Conservation (phyloP, 495 filamentous ascomycete species). For the Penicillium herquei region DNA sequence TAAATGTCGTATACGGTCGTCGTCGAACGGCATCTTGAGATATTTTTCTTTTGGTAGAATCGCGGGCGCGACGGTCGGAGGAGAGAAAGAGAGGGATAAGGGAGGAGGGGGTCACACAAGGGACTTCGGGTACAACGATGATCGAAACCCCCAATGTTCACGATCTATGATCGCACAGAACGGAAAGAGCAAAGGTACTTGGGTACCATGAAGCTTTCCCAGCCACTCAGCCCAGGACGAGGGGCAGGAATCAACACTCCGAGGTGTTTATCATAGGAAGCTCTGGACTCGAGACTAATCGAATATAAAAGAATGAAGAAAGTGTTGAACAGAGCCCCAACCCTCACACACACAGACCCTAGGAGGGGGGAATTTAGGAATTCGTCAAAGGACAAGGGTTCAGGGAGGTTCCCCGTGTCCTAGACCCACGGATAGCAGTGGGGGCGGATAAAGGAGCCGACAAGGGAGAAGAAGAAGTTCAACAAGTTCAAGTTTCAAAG, state of each 20-base stretch:
- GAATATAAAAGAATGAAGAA: no score
- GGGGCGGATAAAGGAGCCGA: neutral
- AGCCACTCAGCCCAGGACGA: no score
- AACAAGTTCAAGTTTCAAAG: no score
- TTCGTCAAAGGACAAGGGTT: neutral
- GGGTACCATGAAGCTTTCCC: no score
- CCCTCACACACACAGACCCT: no score
- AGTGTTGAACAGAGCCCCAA: no score
- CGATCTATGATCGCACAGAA: neutral
- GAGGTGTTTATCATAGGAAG: no score
- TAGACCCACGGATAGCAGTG: neutral
- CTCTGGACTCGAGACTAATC: no score
- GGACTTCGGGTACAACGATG: neutral
- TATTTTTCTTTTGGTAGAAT: neutral
- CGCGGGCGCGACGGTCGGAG: neutral
- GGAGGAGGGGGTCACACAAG: conserved; percentile 1
- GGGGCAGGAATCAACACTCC: no score
- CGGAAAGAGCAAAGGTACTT: no score
- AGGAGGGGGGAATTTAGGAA: no score
- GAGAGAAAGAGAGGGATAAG: neutral
- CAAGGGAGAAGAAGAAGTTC: neutral
- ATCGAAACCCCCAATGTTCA: neutral
- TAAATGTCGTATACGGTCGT: conserved; percentile 10
- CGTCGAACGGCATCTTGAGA: conserved; percentile 11
- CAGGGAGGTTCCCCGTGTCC: neutral